A percentile compares a stretch with the other conserved stretches of the same genome.
Conservation (phyloP, 352 stramenopile species). For the Pythium dissimile region DNA sequence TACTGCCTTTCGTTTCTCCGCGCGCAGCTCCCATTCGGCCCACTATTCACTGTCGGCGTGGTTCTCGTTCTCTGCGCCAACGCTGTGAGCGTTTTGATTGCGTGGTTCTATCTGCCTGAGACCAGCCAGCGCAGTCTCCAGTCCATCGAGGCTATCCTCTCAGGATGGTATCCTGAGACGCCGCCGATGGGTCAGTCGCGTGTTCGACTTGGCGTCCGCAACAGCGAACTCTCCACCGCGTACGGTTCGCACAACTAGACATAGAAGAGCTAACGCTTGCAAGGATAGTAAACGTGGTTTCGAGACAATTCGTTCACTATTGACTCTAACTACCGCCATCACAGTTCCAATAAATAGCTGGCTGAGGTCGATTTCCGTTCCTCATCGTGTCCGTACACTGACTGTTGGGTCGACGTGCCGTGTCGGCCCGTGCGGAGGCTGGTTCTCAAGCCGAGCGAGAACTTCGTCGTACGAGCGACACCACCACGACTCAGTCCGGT, state of each 20-base stretch:
- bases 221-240: background rate
- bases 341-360: conserved; percentile 10
- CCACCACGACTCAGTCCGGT: conserved; percentile 81
- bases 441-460: conserved; percentile 29
- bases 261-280: background rate
- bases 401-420: background rate
- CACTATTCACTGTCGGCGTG: conserved; percentile 37
- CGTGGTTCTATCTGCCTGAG: conserved; percentile 70
- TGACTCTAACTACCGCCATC: background rate
- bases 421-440: background rate
- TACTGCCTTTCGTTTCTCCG: conserved; percentile 39
- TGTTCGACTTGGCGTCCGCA: conserved; percentile 44
- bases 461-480: conserved; percentile 78
- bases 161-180: conserved; percentile 68
- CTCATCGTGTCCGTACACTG: background rate
- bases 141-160: conserved; percentile 76
- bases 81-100: conserved; percentile 36
- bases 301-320: background rate
- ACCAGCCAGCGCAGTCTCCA: conserved; percentile 74
- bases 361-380: background rate
- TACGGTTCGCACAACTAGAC: conserved; percentile 1
- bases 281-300: background rate
- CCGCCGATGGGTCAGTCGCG: conserved; percentile 44
- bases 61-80: conserved; percentile 47
- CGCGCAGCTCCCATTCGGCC: conserved; percentile 24